Evolutionary conservation across 1,284 basidiomycete genomes (phyloP).

Genomic region (Calocybe gambosa): DNA sequence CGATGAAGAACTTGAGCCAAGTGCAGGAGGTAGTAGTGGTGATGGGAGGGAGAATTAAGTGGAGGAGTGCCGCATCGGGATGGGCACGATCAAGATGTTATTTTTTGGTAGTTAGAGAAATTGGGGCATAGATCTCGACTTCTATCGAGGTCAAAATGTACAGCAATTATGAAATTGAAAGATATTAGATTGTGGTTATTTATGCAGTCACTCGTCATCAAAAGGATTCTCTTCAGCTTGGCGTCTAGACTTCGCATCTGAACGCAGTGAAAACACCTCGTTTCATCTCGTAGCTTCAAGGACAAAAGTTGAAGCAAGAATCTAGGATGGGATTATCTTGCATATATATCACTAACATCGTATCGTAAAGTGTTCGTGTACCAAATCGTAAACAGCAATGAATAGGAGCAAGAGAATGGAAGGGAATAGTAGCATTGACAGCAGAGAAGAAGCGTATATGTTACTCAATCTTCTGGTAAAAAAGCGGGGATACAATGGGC

Average conservation of each 20-base stretch:
- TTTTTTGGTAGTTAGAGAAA: conserved; percentile 15
- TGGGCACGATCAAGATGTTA: conserved; percentile 11
- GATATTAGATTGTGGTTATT: background rate
- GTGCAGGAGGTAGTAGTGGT: conserved; percentile 4
- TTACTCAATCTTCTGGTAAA: background rate
- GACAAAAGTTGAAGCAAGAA: conserved; percentile 6
- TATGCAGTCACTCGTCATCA: too few species aligned
- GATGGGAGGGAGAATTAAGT: conserved; percentile 4
- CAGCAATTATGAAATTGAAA: background rate
- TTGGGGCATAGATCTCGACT: conserved; percentile 9
- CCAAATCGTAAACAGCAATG: conserved; percentile 14
- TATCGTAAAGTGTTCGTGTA: conserved; percentile 18
- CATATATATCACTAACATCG: conserved; percentile 12
- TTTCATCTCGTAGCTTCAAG: conserved; percentile 13
- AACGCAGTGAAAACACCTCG: too few species aligned
- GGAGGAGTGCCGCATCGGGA: too few species aligned
- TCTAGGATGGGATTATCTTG: conserved; percentile 14
- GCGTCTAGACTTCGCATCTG: too few species aligned
- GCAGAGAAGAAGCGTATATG: conserved; percentile 2
- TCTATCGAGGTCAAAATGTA: conserved; percentile 3
- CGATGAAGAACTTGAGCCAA: conserved; percentile 41
- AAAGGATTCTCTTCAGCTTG: too few species aligned
- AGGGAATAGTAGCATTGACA: conserved; percentile 1
- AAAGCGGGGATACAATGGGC: background rate
- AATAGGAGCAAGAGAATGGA: conserved; percentile 12